Percentiles rank a stretch among this genome's conserved stretches.
Evolutionary conservation across 352 stramenopile genomes (phyloP).

Genomic region (Aphanomyces euteiches): DNA sequence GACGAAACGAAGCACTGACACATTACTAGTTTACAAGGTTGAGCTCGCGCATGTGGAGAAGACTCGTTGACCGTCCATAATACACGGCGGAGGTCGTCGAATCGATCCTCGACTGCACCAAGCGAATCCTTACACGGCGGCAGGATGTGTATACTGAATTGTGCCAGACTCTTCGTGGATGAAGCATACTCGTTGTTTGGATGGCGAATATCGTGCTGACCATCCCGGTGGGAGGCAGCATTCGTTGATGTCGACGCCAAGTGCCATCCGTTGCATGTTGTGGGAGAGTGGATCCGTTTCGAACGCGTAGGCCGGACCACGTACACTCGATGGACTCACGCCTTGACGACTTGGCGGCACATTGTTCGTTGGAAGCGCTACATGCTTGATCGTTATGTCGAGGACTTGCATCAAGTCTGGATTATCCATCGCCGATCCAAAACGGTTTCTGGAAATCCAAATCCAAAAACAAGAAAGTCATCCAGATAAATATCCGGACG

Average conservation of each 20-base stretch:
- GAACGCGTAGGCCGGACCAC: slow-evolving; percentile 2
- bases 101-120: too few species aligned
- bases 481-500: slow-evolving; percentile 15
- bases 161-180: slow-evolving; percentile 15
- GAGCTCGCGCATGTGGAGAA: too few species aligned
- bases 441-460: background rate
- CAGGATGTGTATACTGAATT: slow-evolving; percentile 25
- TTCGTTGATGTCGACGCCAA: slow-evolving; percentile 16
- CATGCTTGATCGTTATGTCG: slow-evolving; percentile 26
- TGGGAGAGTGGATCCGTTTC: slow-evolving; percentile 21
- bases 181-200: slow-evolving; percentile 21
- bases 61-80: too few species aligned
- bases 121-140: background rate
- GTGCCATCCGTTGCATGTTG: slow-evolving; percentile 22
- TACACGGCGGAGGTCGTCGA: too few species aligned
- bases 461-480: background rate
- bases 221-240: slow-evolving; percentile 29
- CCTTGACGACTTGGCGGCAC: too few species aligned
- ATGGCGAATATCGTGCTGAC: slow-evolving; percentile 17
- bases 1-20: too few species aligned
- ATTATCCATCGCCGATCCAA: background rate
- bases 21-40: too few species aligned
- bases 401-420: slow-evolving; percentile 15
- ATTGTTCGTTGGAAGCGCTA: background rate
- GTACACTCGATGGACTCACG: background rate